Percentiles rank a stretch among this genome's conserved stretches.
Evolutionary conservation across 1,284 basidiomycete species (phyloP).

Genomic region (Marasmius fiardii): DNA sequence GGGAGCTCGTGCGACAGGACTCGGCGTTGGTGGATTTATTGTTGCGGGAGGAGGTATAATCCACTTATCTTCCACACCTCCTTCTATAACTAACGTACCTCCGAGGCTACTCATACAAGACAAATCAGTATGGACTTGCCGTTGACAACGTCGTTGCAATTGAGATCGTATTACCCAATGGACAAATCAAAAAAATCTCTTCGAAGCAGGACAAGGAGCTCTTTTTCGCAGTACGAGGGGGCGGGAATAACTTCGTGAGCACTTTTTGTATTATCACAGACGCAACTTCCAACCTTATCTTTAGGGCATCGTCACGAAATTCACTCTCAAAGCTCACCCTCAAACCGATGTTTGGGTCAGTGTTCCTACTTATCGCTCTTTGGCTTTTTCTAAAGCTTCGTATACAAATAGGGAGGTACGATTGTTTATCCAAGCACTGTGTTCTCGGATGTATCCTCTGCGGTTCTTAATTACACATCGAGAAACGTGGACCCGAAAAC

Average conservation of each 20-base stretch:
- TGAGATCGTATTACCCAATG: constrained; percentile 39
- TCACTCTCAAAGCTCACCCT: constrained; percentile 15
- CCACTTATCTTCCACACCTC: no score
- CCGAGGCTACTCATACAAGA: constrained; percentile 41
- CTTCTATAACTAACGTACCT: no score
- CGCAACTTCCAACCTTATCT: constrained; percentile 23
- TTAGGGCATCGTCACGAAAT: constrained; percentile 19
- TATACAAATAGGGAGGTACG: constrained; percentile 4
- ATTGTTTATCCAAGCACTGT: not conserved
- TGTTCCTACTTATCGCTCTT: no score
- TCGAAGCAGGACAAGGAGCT: constrained; percentile 18
- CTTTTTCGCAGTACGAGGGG: constrained; percentile 41
- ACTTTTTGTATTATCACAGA: not conserved
- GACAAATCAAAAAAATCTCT: constrained; percentile 24
- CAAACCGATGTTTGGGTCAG: no score
- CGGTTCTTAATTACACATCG: not conserved
- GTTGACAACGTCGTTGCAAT: constrained; percentile 37
- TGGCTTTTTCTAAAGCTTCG: no score
- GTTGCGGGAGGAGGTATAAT: no score
- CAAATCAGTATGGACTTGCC: constrained; percentile 38
- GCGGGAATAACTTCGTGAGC: constrained; percentile 14
- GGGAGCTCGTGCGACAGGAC: constrained; percentile 31
- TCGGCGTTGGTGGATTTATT: constrained; percentile 38
- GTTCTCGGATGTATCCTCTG: not conserved
- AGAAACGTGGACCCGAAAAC: not conserved